Percentiles rank a stretch among this genome's conserved stretches.
Conservation (phyloP, 1,284 basidiomycete genomes). For the Mycena citricolor region DNA sequence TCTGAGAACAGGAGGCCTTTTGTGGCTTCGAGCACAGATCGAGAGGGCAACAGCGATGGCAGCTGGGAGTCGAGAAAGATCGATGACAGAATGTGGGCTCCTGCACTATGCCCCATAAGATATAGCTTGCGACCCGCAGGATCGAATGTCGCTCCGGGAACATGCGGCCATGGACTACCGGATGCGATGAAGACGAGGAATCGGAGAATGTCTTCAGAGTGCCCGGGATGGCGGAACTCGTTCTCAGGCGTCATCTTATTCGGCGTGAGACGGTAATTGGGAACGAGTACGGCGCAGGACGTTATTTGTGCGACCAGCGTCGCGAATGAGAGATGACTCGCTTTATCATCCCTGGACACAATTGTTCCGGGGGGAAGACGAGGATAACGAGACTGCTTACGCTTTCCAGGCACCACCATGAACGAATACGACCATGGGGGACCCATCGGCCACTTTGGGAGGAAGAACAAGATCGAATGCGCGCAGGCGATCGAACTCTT, state of each 20-base stretch:
- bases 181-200: conserved; percentile 57
- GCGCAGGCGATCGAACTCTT: conserved; percentile 33
- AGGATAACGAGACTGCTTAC: conserved; percentile 44
- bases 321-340: conserved; percentile 55
- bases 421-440: conserved; percentile 42
- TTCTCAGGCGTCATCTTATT: conserved; percentile 36
- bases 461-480: conserved; percentile 53
- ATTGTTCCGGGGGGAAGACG: too few species aligned
- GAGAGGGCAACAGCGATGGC: conserved; percentile 46
- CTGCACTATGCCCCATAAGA: conserved; percentile 76
- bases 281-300: conserved; percentile 58
- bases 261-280: conserved; percentile 73
- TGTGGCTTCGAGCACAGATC: conserved; percentile 46
- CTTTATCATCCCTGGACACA: conserved; percentile 66
- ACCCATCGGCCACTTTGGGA: not conserved
- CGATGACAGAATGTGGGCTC: conserved; percentile 75
- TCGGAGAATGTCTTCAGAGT: conserved; percentile 60
- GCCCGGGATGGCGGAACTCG: conserved; percentile 62
- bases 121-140: conserved; percentile 36
- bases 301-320: conserved; percentile 48
- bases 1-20: conserved; percentile 63
- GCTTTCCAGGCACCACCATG: conserved; percentile 81
- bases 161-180: conserved; percentile 39
- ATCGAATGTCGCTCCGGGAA: conserved; percentile 4
- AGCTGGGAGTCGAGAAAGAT: conserved; percentile 59